A percentile compares a stretch with the other conserved stretches of the same genome.
Evolutionary conservation across 371 early-diverging fungal genomes (phyloP).

Genomic region (Syncephalastrum contaminatum): DNA sequence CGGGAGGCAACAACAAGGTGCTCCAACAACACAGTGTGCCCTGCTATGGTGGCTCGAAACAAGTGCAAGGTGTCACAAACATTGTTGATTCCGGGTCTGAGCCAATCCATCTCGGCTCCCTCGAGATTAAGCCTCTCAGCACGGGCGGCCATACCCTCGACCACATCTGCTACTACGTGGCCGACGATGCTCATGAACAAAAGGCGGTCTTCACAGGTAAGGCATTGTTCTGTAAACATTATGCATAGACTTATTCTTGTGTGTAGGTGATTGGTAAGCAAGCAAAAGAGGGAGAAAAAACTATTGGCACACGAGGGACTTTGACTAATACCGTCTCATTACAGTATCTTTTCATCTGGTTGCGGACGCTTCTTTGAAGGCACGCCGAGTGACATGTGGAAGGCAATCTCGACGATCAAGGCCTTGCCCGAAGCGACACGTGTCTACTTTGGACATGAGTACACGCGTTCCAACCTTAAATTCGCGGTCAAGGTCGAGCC

Average conservation of each 20-base stretch:
- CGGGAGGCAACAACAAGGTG: slow-evolving; percentile 71
- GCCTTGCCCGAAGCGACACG: slow-evolving; percentile 79
- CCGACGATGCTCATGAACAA: slow-evolving; percentile 25
- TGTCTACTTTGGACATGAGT: slow-evolving; percentile 94
- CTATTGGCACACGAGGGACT: no score
- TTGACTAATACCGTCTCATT: neutral
- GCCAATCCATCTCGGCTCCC: slow-evolving; percentile 56
- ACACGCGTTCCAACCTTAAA: slow-evolving; percentile 70
- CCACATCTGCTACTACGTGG: slow-evolving; percentile 76
- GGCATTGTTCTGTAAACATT: neutral
- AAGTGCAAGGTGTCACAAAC: slow-evolving; percentile 19
- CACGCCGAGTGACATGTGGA: slow-evolving; percentile 79
- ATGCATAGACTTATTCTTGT: no score
- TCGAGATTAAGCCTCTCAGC: slow-evolving; percentile 53
- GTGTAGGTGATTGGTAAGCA: no score
- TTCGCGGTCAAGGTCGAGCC: slow-evolving; percentile 46
- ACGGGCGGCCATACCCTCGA: slow-evolving; percentile 88
- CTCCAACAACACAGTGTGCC: slow-evolving; percentile 19
- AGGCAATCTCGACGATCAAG: slow-evolving; percentile 63
- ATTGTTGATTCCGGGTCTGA: slow-evolving; percentile 7
- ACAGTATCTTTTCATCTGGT: slow-evolving; percentile 53
- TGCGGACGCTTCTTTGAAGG: slow-evolving; percentile 97
- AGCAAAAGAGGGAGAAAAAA: no score
- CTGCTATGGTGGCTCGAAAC: slow-evolving; percentile 29
- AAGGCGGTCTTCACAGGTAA: slow-evolving; percentile 37